Conservation (phyloP, 2,329 filamentous ascomycete genomes). For the Botrytis medusae region DNA sequence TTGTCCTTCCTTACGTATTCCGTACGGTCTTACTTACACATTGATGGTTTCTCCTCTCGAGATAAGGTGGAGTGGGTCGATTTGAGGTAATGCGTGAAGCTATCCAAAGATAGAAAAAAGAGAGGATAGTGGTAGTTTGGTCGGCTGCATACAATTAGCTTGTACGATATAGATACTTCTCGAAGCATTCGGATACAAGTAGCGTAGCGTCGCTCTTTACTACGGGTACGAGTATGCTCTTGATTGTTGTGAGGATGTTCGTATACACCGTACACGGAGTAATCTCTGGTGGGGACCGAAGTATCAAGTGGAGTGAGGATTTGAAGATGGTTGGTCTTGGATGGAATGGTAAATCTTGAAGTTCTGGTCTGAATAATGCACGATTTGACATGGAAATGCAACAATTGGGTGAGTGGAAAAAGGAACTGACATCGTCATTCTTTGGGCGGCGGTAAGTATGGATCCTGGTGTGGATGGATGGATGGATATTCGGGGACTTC, state of each 20-base stretch:
- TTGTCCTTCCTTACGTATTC: neutral
- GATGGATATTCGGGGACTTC: neutral
- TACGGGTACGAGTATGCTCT: neutral
- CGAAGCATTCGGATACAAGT: neutral
- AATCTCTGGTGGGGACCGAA: neutral
- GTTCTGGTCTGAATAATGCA: neutral
- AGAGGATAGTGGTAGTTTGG: neutral
- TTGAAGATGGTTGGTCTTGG: neutral
- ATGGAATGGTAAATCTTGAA: neutral
- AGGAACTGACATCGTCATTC: neutral
- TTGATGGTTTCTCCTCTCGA: neutral
- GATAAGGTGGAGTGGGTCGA: neutral
- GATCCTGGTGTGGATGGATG: neutral
- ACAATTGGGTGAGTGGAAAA: constrained; percentile 1
- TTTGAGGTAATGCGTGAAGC: neutral
- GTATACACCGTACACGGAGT: neutral
- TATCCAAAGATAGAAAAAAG: neutral
- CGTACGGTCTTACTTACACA: neutral
- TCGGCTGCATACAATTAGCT: neutral
- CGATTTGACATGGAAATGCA: constrained; percentile 7
- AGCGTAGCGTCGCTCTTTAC: neutral
- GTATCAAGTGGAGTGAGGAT: constrained; percentile 1
- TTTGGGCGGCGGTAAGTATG: neutral
- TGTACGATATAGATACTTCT: neutral
- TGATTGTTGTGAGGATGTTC: neutral